Evolutionary conservation across 176 grass and related monocot genomes (phyloP), one percentile per base, ranked within the genome.

Genomic region (Carex parvula): DNA sequence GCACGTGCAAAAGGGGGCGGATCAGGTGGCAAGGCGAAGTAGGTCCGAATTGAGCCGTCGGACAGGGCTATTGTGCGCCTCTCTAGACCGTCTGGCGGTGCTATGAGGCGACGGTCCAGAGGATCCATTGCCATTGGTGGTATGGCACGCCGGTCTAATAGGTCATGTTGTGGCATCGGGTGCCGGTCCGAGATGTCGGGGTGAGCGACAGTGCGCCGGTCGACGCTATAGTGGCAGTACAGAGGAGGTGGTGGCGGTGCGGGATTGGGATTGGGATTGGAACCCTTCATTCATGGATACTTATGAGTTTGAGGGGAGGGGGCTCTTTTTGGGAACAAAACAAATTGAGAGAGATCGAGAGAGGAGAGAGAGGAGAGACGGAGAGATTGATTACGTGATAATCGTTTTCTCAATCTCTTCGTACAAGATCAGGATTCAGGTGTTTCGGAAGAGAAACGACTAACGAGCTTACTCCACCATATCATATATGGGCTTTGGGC

Each of bases 11-110:
- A 81, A 14, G 80, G 88, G 3, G 90, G 93, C 5, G 88, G 91
- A 64, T 98, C 95, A 0, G 70, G 91, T 0, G 95, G 95, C 58
- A 99, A 90, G 6, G 84, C 93, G 29, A 99, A 99, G 85, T 99
- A 99, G 87, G 93, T 87, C 22, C 97, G 89, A 70, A 94, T 81
- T 12, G 87, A 93, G 64, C 97, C 91, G 16, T 99, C 90, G 1
- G 97, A 94, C 58, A 99, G 87, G 8, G 85, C 56, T 26, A 99
- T 91, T 10, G 85, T 88, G 48, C 88, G 88, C 53, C 88, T 82
- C 64, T 90, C 88, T 53, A 90, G 81, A 79, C 86, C 83, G 55
- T 52, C 85, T 69, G 53, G 85, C 60, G 17, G 88, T 17, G 10
- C 74, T 82, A 30, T 69, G 71, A 48, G 81, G 88, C 48, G 46